Conservation (phyloP, 257 asterid genomes). For the Solanum infundibuliforme region DNA sequence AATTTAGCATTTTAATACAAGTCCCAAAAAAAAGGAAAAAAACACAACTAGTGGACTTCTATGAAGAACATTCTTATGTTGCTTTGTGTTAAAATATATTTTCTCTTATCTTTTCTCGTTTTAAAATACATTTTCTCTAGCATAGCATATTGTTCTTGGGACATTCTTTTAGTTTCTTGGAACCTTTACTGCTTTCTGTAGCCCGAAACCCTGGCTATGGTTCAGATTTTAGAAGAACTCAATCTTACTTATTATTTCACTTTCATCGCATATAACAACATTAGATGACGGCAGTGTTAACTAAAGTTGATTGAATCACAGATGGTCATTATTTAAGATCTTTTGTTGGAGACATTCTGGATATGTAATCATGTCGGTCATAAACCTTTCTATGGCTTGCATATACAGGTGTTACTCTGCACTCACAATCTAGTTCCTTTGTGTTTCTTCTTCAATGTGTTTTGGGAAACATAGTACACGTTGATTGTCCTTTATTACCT, state of each 20-base stretch:
- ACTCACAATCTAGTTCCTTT: constrained; percentile 15
- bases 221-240: background rate
- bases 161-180: background rate
- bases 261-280: constrained; percentile 10
- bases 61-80: background rate
- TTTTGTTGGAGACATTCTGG: constrained; percentile 58
- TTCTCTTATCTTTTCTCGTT: background rate
- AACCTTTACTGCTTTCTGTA: background rate
- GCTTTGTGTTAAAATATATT: background rate
- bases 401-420: constrained; percentile 57
- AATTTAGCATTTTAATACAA: background rate
- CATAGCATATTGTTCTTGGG: background rate
- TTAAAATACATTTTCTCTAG: background rate
- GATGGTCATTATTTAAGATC: constrained; percentile 44
- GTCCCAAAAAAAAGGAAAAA: background rate
- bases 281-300: constrained; percentile 31
- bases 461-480: background rate
- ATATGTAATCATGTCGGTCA: constrained; percentile 41
- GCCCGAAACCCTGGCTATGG: background rate
- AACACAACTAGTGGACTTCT: background rate
- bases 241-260: constrained; percentile 2
- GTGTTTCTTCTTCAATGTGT: constrained; percentile 1
- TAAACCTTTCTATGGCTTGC: constrained; percentile 50
- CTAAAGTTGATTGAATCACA: constrained; percentile 45
- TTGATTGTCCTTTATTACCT: background rate